A percentile compares a stretch with the other conserved stretches of the same genome.
Evolutionary conservation across 2,329 filamentous ascomycete genomes (phyloP).

Genomic region (Penicillium janthinellum): DNA sequence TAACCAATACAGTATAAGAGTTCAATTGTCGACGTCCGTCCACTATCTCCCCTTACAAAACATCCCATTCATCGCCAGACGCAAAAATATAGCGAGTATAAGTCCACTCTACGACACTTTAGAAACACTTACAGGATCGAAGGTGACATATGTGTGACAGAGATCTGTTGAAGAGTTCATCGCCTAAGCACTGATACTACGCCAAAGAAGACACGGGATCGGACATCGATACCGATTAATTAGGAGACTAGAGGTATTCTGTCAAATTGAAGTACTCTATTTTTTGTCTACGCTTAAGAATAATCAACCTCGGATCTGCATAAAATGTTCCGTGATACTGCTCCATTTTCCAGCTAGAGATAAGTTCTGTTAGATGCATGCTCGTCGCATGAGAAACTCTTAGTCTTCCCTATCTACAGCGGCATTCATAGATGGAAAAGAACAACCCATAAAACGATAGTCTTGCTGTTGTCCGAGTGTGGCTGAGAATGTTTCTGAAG

Average conservation of each 20-base stretch:
- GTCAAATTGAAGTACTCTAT: too few relatives aligned
- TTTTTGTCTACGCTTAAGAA: too few relatives aligned
- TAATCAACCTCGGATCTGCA: too few relatives aligned
- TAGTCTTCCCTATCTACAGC: slow-evolving; percentile 1
- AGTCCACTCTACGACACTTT: slow-evolving; percentile 20
- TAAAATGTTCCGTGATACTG: neutral
- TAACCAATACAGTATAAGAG: too few relatives aligned
- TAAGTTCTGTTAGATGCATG: slow-evolving; percentile 3
- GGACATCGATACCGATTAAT: too few relatives aligned
- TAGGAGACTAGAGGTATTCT: too few relatives aligned
- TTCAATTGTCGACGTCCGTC: too few relatives aligned
- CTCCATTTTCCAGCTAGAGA: slow-evolving; percentile 9
- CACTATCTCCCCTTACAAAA: too few relatives aligned
- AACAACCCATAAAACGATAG: slow-evolving; percentile 1
- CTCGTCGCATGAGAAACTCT: neutral
- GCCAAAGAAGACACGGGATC: too few relatives aligned
- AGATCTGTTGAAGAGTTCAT: slow-evolving; percentile 19
- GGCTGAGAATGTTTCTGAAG: neutral
- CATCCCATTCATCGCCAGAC: slow-evolving; percentile 11
- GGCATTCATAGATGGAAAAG: neutral
- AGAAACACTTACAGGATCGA: slow-evolving; percentile 19
- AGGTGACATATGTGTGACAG: slow-evolving; percentile 18
- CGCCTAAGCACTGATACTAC: slow-evolving; percentile 1
- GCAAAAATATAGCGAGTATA: slow-evolving; percentile 21
- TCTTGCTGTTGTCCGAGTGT: neutral